Base-by-base conservation (phyloP, 495 filamentous ascomycete species). In the Delitschia confertaspora region DNA sequence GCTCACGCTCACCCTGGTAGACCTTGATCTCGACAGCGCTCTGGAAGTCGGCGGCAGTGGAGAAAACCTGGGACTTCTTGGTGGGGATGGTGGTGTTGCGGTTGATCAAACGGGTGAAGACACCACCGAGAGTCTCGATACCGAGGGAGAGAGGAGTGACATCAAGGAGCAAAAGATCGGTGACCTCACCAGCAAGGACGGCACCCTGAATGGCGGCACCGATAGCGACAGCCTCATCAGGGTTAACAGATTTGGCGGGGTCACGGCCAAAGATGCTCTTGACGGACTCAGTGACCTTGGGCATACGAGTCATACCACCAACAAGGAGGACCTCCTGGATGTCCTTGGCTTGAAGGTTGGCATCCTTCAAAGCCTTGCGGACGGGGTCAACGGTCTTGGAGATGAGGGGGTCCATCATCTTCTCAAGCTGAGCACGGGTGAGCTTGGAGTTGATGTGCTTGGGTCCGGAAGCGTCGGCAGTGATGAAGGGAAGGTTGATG, bases 21-120 rank as follows among this genome's bases (percentile, higher is more conserved):
- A 98, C 93, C 82, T 98, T 98, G 77, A 98, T 98, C 75, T 98
- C 91, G 65, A 98, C 91, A 56, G 91, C 91, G 47, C 85, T 94
- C 77, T 98, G 91, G 84, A 93, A 95, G 63, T 98, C 91, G 57
- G 91, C 91, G 40, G 91, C 91, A 34, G 91, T 98, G 39, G 91
- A 95, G 78, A 98, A 98, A 53, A 87, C 76, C 72, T 96, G 91
- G 24, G 88, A 95, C 72, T 98, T 98, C 81, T 96, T 98, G 69
- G 91, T 96, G 40, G 91, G 91, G 66, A 98, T 98, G 55, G 91
- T 98, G 60, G 91, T 98, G 78, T 98, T 98, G 55, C 91, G 88
- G 80, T 94, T 96, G 76, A 98, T 98, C 65, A 98, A 66, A 61
- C 91, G 91, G 42, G 91, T 98, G 78, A 98, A 98, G 56, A 98